Base-by-base conservation (phyloP, 345 rosid genomes). In the Linum tenue region DNA sequence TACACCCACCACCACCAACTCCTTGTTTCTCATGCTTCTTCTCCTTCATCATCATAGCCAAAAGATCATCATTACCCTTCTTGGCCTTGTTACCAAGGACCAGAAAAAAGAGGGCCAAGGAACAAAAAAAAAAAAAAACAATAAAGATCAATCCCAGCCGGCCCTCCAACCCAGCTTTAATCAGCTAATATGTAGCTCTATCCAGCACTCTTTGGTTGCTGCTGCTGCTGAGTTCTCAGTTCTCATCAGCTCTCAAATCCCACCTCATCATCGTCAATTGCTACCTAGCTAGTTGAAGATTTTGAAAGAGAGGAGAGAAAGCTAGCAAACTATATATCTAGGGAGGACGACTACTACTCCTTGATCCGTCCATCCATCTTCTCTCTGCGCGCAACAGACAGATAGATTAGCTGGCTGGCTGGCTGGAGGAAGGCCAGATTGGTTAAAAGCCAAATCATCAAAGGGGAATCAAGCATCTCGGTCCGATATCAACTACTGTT, bases 391-490 rank as follows among this genome's bases (percentile, higher is more conserved):
- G 31, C 31, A 22, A 22, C 31, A 22, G 31, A 22, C 31, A 22
- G 31, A 22, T 22, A 22, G 31, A 22, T 22, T 22, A 22, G 31
- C 31, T 22, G 31, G 31, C 31, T 22, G 31, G 31, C 31, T 22
- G 31, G 31, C 31, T 22, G 31, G 31, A 22, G 31, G 31, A 22
- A 22, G 31, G 31, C 31, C 31, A 22, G 31, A 22, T 22, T 22
- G 31, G 31, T 22, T 22, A 22, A 22, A 22, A 22, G 31, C 31
- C 31, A 22, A 22, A 22, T 22, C 31, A 22, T 22, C 31, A 22
- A 22, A 4, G 83, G 83, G 83, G 83, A 79, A 79, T 79, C 75
- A 79, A 74, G 78, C 83, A 66, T 79, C 83, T 74, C 64, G 83
- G 83, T 79, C 80, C 80, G 80, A 76, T 72, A 53, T 69, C 60